A percentile compares a stretch with the other conserved stretches of the same genome.
Evolutionary conservation across 2,329 filamentous ascomycete genomes (phyloP).

Genomic region (Pseudopithomyces maydicus): DNA sequence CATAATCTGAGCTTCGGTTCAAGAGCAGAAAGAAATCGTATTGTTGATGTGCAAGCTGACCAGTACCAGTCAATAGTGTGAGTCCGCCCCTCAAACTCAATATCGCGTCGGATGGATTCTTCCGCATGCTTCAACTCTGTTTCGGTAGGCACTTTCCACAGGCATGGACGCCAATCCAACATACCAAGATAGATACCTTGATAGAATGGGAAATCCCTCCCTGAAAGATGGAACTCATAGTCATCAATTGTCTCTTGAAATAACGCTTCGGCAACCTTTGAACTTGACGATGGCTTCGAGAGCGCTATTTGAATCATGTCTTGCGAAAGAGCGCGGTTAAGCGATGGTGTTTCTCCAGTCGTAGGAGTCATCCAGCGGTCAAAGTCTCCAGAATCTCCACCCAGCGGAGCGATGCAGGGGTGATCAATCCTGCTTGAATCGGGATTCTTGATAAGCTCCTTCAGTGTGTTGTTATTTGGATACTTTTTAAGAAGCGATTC

Average conservation of each 20-base stretch:
- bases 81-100: background rate
- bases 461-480: background rate
- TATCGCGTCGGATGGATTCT: background rate
- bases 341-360: background rate
- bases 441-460: background rate
- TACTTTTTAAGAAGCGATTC: background rate
- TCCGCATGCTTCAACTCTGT: background rate
- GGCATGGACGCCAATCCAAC: background rate
- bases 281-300: background rate
- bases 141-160: background rate
- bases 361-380: background rate
- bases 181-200: background rate
- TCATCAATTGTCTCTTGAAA: too few species aligned
- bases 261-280: background rate
- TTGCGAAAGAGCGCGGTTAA: background rate
- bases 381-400: constrained; percentile 19
- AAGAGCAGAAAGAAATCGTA: background rate
- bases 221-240: too few species aligned
- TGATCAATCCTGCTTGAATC: background rate
- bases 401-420: background rate
- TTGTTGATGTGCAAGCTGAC: background rate
- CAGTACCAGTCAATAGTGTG: background rate
- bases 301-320: background rate
- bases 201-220: background rate
- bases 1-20: background rate